phyloP scores from a whole-genome alignment of 495 filamentous ascomycete species.

The Penicillium diatomitis region DNA sequence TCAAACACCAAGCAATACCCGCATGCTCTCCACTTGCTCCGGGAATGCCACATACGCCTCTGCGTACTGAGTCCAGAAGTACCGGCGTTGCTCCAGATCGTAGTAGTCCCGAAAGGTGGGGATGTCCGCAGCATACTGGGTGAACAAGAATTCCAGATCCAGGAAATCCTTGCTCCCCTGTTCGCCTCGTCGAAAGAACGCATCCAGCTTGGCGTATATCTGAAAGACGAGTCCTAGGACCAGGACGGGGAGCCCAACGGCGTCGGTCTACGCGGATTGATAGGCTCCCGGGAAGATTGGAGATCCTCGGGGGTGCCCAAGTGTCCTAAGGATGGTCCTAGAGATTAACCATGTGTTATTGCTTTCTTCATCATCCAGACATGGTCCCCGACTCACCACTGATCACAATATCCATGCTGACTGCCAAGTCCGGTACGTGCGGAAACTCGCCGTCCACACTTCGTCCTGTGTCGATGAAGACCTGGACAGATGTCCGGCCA shows the following conservation, averaged over 20 bases:
- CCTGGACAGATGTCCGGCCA: constrained; percentile 13
- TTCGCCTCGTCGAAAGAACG: constrained; percentile 12
- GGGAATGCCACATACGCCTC: constrained; percentile 12
- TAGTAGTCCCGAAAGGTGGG: constrained; percentile 13
- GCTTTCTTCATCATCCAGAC: neutral
- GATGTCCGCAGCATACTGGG: constrained; percentile 13
- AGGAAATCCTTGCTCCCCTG: constrained; percentile 17
- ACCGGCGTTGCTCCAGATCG: constrained; percentile 10
- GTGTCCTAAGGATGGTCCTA: constrained; percentile 9
- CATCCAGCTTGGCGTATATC: constrained; percentile 15
- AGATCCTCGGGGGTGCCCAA: constrained; percentile 15
- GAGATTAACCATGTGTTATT: constrained; percentile 3
- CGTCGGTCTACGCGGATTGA: constrained; percentile 12
- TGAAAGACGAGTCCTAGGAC: constrained; percentile 15
- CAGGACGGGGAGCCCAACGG: constrained; percentile 12
- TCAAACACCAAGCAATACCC: constrained; percentile 11
- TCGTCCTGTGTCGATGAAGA: constrained; percentile 15
- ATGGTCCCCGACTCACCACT: constrained; percentile 7
- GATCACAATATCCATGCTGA: constrained; percentile 18
- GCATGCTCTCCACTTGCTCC: constrained; percentile 15
- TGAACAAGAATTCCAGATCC: constrained; percentile 15
- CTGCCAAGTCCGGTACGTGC: constrained; percentile 13
- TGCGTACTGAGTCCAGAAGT: constrained; percentile 15
- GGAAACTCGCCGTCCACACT: constrained; percentile 13
- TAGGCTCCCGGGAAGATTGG: constrained; percentile 13